phyloP scores from a whole-genome alignment of 176 grass and related monocot species.

The Avena sativa region DNA sequence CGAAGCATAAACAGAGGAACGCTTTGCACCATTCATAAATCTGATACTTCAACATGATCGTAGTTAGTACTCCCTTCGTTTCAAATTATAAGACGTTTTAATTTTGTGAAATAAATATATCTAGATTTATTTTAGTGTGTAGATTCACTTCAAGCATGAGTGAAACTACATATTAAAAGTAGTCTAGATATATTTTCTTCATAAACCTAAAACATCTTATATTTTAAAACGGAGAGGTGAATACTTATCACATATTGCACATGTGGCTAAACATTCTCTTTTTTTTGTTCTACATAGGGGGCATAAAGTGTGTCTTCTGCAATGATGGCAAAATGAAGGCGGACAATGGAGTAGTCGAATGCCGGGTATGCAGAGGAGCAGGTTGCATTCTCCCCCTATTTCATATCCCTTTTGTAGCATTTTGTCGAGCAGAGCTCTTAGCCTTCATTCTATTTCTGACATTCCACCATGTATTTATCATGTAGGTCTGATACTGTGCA shows the following conservation, averaged over 20 bases:
- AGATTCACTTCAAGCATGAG: too few species aligned
- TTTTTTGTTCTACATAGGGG: constrained; percentile 52
- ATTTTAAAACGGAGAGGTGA: too few species aligned
- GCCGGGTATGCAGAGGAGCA: constrained; percentile 89
- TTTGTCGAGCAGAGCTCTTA: neutral
- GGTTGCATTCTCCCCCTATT: constrained; percentile 46
- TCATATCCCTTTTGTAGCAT: neutral
- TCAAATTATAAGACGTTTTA: too few species aligned
- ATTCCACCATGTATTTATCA: constrained; percentile 15
- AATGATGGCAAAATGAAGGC: constrained; percentile 84
- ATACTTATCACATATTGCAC: neutral
- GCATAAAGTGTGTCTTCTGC: constrained; percentile 89
- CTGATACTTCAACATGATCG: neutral
- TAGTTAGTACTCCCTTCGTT: neutral
- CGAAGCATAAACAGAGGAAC: neutral
- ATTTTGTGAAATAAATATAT: too few species aligned
- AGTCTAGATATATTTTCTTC: too few species aligned
- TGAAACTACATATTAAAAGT: too few species aligned
- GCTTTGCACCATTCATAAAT: neutral
- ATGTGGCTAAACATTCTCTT: constrained; percentile 2
- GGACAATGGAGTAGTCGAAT: constrained; percentile 76
- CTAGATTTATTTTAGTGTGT: too few species aligned
- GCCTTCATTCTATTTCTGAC: constrained; percentile 1
- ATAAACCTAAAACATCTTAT: too few species aligned
- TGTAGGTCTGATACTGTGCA: constrained; percentile 85